Base-by-base conservation (phyloP, 2,329 filamentous ascomycete species). In the Xylariales sp. region DNA sequence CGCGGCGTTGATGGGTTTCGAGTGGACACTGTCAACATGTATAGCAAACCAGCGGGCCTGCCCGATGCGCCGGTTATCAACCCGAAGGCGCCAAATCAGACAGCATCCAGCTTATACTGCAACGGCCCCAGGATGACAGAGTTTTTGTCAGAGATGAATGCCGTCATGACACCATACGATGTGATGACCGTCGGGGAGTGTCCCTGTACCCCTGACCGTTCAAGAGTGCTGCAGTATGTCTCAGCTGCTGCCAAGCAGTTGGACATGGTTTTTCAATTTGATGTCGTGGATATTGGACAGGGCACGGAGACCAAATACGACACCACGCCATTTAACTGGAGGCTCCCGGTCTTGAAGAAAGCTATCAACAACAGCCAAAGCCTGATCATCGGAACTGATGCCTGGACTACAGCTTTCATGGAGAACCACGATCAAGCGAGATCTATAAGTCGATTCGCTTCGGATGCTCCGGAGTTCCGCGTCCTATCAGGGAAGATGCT, bases 11-110 rank as follows among this genome's bases (percentile, higher is more conserved):
- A 81, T 44, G 81, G 81, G 3, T 85, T 84, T 65, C 71, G 80
- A 27, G 74, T 83, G 63, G 80, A 84, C 49, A 78, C 82, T 31
- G 82, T 84, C 59, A 84, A 84, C 59, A 78, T 82, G 57, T 74
- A 82, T 51, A 80, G 74, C 60, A 84, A 84, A 53, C 69, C 75
- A 20, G 73, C 73, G 39, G 58, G 60, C 0, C 76, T 80, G 47
- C 76, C 76, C 0, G 72, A 80, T 55, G 70, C 70, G 0, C 60
- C 64, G 0, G 51, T 73, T 15, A 57, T 58, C 1, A 53, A 67
- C 11, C 57, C 61, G 0, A 57, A 57, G 0, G 48, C 57, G 0
- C 46, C 51, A 22, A 54, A 46, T 14, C 68, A 74, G 27, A 54
- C 61, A 0, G 69, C 64, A 0, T 51, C 53, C 4, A 51, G 60